These are phyloP conservation scores for Macadamia integrifolia DNA, from an alignment of 164 flowering plant species.

Conservation along the genomic window DNA sequence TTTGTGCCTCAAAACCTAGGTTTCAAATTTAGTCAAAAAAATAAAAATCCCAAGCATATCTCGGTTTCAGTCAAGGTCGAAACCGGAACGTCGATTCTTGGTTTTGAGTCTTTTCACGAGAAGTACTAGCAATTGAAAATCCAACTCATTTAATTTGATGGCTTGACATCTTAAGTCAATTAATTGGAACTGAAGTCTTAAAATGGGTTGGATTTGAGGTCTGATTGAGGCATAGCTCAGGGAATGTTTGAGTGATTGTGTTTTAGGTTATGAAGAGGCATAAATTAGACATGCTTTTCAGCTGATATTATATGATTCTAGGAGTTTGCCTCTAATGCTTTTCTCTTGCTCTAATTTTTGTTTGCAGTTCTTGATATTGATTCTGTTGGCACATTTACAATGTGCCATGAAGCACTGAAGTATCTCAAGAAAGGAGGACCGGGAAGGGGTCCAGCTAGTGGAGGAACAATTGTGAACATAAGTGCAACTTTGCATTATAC, in stretches of 20 bases:
- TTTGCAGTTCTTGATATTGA: slow-evolving; percentile 90
- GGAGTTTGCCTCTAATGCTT: neutral
- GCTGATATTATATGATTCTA: neutral
- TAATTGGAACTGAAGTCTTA: neutral
- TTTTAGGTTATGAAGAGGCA: neutral
- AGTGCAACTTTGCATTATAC: slow-evolving; percentile 95
- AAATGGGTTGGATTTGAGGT: neutral
- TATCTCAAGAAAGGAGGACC: slow-evolving; percentile 83
- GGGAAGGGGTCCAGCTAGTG: slow-evolving; percentile 55
- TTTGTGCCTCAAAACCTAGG: no score
- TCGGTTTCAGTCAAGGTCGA: no score
- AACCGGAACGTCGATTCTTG: no score
- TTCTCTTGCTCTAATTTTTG: slow-evolving; percentile 1
- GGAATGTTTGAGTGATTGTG: no score
- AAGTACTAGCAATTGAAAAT: no score
- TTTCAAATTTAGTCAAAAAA: no score
- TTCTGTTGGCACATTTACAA: slow-evolving; percentile 93
- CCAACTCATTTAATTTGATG: no score
- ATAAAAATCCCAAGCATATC: no score
- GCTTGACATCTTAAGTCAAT: neutral
- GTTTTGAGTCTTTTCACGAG: no score
- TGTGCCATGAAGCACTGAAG: slow-evolving; percentile 85
- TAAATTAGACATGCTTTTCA: neutral
- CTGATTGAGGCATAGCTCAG: neutral
- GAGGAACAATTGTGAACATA: slow-evolving; percentile 77